phyloP scores from a whole-genome alignment of 306 rosid species.

The Begonia peltatifolia region DNA sequence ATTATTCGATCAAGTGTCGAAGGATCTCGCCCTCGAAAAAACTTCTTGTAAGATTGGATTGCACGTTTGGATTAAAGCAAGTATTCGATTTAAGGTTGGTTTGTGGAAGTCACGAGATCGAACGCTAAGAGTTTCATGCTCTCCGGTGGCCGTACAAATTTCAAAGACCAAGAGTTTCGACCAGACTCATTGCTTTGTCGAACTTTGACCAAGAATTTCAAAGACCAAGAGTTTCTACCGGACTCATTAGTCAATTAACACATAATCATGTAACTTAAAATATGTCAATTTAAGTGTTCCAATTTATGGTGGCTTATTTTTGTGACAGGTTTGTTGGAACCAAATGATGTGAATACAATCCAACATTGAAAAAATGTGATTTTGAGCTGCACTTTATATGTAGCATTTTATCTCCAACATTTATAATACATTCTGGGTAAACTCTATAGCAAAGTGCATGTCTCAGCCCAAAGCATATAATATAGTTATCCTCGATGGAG shows the following conservation, averaged over 20 bases:
- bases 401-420: too few species aligned
- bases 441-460: too few species aligned
- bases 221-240: slow-evolving; percentile 32
- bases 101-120: slow-evolving; percentile 56
- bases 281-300: too few species aligned
- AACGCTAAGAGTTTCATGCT: slow-evolving; percentile 33
- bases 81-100: slow-evolving; percentile 48
- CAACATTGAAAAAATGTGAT: too few species aligned
- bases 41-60: slow-evolving; percentile 35
- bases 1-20: slow-evolving; percentile 24
- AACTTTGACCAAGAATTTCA: slow-evolving; percentile 12
- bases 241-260: slow-evolving; percentile 2
- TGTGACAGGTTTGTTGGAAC: too few species aligned
- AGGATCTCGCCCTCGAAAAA: slow-evolving; percentile 40
- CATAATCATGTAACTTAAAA: too few species aligned
- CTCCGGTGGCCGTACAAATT: slow-evolving; percentile 37
- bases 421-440: too few species aligned
- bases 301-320: too few species aligned
- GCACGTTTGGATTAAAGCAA: slow-evolving; percentile 28
- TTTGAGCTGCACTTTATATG: too few species aligned
- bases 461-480: too few species aligned
- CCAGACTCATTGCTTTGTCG: slow-evolving; percentile 39
- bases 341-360: too few species aligned
- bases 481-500: too few species aligned
- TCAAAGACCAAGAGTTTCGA: slow-evolving; percentile 30